These are phyloP conservation scores for Heterobasidion parviporum DNA, from an alignment of 1,284 basidiomycete genomes.

Conservation along the genomic window DNA sequence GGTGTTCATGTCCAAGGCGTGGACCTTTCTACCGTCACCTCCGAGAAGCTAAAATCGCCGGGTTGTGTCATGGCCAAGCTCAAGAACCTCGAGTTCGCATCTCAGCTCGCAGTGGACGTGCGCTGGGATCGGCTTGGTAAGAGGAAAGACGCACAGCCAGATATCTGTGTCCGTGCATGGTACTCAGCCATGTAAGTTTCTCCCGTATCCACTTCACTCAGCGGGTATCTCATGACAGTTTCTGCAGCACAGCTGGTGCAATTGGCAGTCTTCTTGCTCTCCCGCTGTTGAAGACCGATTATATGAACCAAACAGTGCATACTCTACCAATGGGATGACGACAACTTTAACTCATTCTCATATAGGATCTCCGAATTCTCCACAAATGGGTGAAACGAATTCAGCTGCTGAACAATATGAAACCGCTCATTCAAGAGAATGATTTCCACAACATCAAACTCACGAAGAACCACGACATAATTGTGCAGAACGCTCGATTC, in stretches of 20 bases:
- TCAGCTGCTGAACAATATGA: neutral
- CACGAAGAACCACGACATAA: conserved; percentile 17
- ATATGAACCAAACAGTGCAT: too few relatives aligned
- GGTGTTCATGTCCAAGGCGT: neutral
- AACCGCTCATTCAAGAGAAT: neutral
- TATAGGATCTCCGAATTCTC: neutral
- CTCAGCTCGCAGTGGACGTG: neutral
- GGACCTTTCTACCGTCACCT: neutral
- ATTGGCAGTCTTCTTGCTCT: too few relatives aligned
- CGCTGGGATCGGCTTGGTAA: neutral
- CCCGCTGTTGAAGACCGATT: too few relatives aligned
- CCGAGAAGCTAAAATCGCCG: neutral
- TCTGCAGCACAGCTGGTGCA: too few relatives aligned
- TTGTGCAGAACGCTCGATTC: conserved; percentile 25
- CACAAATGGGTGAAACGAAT: neutral
- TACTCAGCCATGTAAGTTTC: conserved; percentile 23
- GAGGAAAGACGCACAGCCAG: neutral
- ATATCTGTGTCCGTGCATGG: conserved; percentile 26
- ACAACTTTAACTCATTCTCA: neutral
- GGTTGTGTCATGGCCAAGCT: neutral
- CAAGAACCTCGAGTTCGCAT: neutral
- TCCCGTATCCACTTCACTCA: neutral
- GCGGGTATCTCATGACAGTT: too few relatives aligned
- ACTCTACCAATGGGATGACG: too few relatives aligned
- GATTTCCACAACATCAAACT: neutral